Conservation (phyloP, 2,329 filamentous ascomycete genomes). For the Claviceps capensis region DNA sequence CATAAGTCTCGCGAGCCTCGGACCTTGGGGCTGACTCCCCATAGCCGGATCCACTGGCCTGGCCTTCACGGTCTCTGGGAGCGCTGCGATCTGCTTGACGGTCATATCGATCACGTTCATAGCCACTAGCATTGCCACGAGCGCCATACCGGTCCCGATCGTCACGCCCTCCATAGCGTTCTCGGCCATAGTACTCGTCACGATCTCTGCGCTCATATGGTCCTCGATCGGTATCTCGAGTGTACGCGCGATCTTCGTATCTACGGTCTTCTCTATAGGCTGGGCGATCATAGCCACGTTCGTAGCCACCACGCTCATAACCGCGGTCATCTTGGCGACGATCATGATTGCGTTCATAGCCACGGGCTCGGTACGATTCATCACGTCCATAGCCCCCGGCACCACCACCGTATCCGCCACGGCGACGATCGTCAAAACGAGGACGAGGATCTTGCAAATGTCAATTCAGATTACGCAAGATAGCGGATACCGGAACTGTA, state of each 20-base stretch:
- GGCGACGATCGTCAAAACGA: conserved; percentile 48
- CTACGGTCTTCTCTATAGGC: conserved; percentile 24
- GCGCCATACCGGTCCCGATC: conserved; percentile 30
- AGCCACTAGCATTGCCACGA: conserved; percentile 28
- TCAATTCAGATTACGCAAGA: background rate
- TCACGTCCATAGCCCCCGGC: conserved; percentile 33
- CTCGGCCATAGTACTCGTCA: conserved; percentile 25
- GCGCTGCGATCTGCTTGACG: conserved; percentile 28
- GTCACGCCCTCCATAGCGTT: conserved; percentile 29
- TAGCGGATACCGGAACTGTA: background rate
- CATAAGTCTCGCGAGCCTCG: conserved; percentile 30
- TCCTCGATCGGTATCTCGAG: conserved; percentile 45
- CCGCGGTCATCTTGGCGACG: conserved; percentile 31
- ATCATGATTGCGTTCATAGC: conserved; percentile 28
- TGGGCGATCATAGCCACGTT: conserved; percentile 32
- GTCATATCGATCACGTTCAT: conserved; percentile 37
- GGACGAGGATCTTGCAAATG: conserved; percentile 22
- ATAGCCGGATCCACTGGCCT: conserved; percentile 24
- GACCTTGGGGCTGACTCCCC: conserved; percentile 28
- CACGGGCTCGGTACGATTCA: conserved; percentile 44
- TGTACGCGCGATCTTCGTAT: conserved; percentile 32
- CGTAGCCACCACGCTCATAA: conserved; percentile 28
- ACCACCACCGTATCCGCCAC: conserved; percentile 42
- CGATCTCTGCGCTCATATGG: conserved; percentile 37
- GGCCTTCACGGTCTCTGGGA: conserved; percentile 25